These are phyloP conservation scores for Entophlyctis helioformis DNA, from an alignment of 192 early-diverging fungal genomes.

Conservation along the genomic window DNA sequence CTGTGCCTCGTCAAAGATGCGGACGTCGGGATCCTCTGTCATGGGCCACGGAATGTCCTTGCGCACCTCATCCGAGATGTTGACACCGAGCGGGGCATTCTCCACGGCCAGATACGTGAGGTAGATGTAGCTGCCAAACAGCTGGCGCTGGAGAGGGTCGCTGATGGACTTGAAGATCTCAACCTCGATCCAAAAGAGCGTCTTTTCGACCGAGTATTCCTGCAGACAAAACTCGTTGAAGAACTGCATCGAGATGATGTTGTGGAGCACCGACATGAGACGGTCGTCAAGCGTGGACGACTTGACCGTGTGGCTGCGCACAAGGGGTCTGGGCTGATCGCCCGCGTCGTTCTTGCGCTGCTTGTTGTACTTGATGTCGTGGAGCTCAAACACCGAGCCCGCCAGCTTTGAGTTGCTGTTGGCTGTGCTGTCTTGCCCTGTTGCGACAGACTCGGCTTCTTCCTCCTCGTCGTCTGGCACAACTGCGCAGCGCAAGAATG, in stretches of 20 bases:
- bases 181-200: constrained; percentile 76
- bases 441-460: too few relatives aligned
- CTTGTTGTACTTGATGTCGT: not conserved
- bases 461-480: too few relatives aligned
- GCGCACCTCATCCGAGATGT: constrained; percentile 55
- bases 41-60: constrained; percentile 64
- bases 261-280: constrained; percentile 20
- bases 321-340: too few relatives aligned
- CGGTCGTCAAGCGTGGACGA: constrained; percentile 27
- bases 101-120: constrained; percentile 56
- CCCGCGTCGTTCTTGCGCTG: not conserved
- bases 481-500: too few relatives aligned
- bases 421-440: too few relatives aligned
- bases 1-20: constrained; percentile 72
- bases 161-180: constrained; percentile 52
- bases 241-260: constrained; percentile 18
- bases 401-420: too few relatives aligned
- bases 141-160: not conserved
- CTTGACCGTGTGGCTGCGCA: too few relatives aligned
- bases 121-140: constrained; percentile 50
- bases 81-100: constrained; percentile 62
- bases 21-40: constrained; percentile 41
- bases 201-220: constrained; percentile 68
- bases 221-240: constrained; percentile 47
- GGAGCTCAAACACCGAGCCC: not conserved